Conservation (phyloP, 2,329 filamentous ascomycete species). For the Penicillium griseofulvum region DNA sequence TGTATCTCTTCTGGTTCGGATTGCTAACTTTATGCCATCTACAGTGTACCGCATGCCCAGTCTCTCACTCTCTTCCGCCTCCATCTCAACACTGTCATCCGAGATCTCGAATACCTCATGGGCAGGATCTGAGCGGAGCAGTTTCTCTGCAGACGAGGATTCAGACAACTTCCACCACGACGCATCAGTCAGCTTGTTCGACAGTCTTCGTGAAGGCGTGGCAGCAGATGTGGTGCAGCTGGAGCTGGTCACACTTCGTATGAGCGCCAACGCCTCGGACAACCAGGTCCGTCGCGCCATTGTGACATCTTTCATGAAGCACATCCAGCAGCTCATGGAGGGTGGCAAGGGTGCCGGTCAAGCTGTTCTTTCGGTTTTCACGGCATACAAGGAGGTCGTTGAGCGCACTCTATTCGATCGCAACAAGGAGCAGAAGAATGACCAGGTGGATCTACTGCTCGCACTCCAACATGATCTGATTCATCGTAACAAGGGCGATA, state of each 20-base stretch:
- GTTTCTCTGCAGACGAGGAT: constrained; percentile 62
- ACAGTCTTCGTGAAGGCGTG: constrained; percentile 71
- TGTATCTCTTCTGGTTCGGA: not conserved
- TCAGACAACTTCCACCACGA: constrained; percentile 76
- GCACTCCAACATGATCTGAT: constrained; percentile 77
- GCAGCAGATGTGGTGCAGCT: constrained; percentile 83
- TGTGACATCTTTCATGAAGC: constrained; percentile 78
- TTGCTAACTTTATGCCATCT: constrained; percentile 10
- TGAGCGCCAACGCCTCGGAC: constrained; percentile 87
- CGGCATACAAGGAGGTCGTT: constrained; percentile 62
- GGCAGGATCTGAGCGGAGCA: constrained; percentile 69
- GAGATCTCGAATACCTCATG: constrained; percentile 57
- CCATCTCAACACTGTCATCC: constrained; percentile 64
- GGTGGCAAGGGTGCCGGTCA: constrained; percentile 58
- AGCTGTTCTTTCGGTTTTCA: constrained; percentile 63
- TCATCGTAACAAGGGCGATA: constrained; percentile 61
- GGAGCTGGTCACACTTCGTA: constrained; percentile 89
- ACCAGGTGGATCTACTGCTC: constrained; percentile 83
- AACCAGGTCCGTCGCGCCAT: constrained; percentile 83
- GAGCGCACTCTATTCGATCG: constrained; percentile 60
- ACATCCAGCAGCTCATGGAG: constrained; percentile 68
- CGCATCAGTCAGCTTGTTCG: constrained; percentile 80
- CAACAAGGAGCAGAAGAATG: constrained; percentile 52
- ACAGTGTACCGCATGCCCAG: constrained; percentile 53
- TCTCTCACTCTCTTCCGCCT: constrained; percentile 48